A percentile compares a stretch with the other conserved stretches of the same genome.
Evolutionary conservation across 768 basidiomycete genomes (phyloP).

Genomic region (Lentinula raphanica): DNA sequence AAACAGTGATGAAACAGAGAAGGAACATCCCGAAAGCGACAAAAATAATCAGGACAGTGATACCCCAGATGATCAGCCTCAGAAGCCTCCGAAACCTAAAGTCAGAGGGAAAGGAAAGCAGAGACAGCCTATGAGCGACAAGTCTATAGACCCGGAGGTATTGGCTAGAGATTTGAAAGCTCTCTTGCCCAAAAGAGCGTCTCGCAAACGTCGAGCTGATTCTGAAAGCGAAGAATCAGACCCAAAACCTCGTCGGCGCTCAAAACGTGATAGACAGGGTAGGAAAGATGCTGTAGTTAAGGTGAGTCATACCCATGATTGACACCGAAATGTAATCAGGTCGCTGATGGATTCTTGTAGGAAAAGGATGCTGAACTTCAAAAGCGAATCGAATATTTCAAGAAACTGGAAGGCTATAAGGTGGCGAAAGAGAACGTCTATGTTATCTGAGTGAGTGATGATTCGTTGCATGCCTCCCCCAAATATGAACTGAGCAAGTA

Average conservation of each 20-base stretch:
- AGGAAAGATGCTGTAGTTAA: slow-evolving; percentile 7
- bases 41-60: neutral
- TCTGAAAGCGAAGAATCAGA: neutral
- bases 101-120: neutral
- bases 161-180: slow-evolving; percentile 4
- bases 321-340: neutral
- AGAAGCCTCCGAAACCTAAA: neutral
- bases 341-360: neutral
- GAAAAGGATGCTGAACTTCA: slow-evolving; percentile 24
- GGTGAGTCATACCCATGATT: neutral
- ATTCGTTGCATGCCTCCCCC: neutral
- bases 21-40: neutral
- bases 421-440: slow-evolving; percentile 37
- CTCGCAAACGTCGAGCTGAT: neutral
- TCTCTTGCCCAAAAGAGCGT: slow-evolving; percentile 7
- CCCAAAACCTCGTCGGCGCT: neutral
- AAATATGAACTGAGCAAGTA: neutral
- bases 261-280: neutral
- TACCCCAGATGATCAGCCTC: neutral
- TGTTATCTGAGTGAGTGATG: slow-evolving; percentile 24
- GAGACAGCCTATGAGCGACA: neutral
- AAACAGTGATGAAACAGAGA: neutral
- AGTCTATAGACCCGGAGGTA: neutral
- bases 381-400: slow-evolving; percentile 37
- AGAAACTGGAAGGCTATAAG: slow-evolving; percentile 31